Evolutionary conservation across 2,329 filamentous ascomycete species (phyloP).

Genomic region (Fusarium duplospermum): DNA sequence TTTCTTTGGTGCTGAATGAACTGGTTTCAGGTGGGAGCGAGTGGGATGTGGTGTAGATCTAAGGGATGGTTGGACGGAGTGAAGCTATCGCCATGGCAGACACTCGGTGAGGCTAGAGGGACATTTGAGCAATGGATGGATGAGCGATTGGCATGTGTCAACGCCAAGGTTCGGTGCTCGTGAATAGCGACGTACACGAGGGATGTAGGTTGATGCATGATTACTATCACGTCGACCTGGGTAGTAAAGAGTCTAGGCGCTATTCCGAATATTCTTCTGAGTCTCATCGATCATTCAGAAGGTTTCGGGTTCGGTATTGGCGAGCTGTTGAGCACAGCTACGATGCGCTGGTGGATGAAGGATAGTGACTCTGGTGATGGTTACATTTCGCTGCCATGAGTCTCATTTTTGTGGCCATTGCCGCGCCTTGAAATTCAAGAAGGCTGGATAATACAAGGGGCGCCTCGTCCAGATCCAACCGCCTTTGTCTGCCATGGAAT

Average conservation of each 20-base stretch:
- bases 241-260: not conserved
- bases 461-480: not conserved
- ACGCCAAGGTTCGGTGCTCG: not conserved
- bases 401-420: not conserved
- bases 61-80: conserved; percentile 2
- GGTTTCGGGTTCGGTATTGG: not conserved
- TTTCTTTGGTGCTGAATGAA: not conserved
- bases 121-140: not conserved
- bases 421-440: not conserved
- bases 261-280: not conserved
- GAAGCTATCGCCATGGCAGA: not conserved
- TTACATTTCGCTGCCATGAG: not conserved
- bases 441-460: not conserved
- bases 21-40: conserved; percentile 1
- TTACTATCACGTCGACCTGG: not conserved
- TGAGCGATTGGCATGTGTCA: not conserved
- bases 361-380: not conserved
- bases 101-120: not conserved
- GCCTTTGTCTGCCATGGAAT: not conserved
- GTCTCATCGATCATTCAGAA: not conserved
- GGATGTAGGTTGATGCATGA: not conserved
- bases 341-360: not conserved
- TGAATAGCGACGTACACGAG: not conserved
- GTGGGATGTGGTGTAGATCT: conserved; percentile 28
- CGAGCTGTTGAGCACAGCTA: not conserved